Base-by-base conservation (phyloP, 2,329 filamentous ascomycete genomes). In the Diplodia sapinea region DNA sequence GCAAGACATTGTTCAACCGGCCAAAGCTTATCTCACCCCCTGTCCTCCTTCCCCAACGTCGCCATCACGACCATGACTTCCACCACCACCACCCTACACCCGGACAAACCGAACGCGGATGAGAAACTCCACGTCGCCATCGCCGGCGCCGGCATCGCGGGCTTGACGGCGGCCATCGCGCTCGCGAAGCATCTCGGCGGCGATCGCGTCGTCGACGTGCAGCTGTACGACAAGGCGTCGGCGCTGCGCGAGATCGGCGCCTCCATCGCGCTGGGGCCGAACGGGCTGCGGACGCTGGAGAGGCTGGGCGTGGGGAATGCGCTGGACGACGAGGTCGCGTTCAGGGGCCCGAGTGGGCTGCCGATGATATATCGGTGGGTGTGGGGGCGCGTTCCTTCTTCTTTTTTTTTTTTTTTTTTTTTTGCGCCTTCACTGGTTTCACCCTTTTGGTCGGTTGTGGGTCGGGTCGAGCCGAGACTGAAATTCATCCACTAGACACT, bases 121-220 rank as follows among this genome's bases (percentile, higher is more conserved):
- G 50, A 56, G 2, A 68, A 65, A 33, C 52, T 75, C 9, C n/a
- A 73, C 65, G 56, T 75, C 52, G 77, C 77, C 47, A 77, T 81
- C 38, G 70, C 78, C 23, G 79, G 79, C 17, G 76, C 73, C 31
- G 79, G 79, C 7, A 77, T 81, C 38, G 78, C 78, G 9, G 79
- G 80, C 8, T 74, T 82, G 23, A 76, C 76, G 1, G 73, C 77
- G 3, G 77, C 78, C 2, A 78, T 81, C 55, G 77, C 76, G 2
- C 71, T 79, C 0, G 69, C 70, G 8, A 67, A 74, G 36, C 74
- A 73, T 49, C 29, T 55, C 52, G 43, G n/a, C 50, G 12, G 49
- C 49, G 11, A 26, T 5, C 2, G 52, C n/a, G 15, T 33, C 71
- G 74, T 78, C 50, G 71, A 77, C 59, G 74, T 78, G 9, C 73